Percentiles rank a stretch among this genome's conserved stretches.
These are phyloP conservation scores for Penicillium occitanis DNA, from an alignment of 2,329 filamentous ascomycete genomes.

Conservation along the genomic window DNA sequence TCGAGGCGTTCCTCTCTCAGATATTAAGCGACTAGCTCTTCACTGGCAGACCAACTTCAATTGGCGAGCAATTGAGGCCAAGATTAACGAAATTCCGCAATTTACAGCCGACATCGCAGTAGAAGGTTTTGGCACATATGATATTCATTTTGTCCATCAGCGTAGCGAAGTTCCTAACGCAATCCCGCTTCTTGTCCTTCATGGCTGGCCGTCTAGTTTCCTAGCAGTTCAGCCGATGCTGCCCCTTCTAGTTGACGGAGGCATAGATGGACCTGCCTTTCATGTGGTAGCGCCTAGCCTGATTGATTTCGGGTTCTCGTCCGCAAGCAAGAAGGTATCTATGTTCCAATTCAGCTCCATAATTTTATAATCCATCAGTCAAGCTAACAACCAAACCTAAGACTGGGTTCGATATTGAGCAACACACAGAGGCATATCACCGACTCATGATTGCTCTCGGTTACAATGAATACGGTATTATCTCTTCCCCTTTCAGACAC, in stretches of 20 bases:
- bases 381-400: neutral
- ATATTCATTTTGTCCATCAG: neutral
- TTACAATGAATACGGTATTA: neutral
- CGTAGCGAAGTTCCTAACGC: neutral
- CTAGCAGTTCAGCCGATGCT: slow-evolving; percentile 10
- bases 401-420: neutral
- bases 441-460: neutral
- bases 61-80: neutral
- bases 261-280: neutral
- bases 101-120: neutral
- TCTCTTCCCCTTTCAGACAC: neutral
- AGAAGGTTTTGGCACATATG: neutral
- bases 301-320: neutral
- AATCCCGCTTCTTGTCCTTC: slow-evolving; percentile 14
- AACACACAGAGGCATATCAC: neutral
- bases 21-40: neutral
- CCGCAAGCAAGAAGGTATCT: neutral
- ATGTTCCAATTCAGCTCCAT: neutral
- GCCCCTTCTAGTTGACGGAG: neutral
- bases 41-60: neutral
- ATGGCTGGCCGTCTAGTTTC: slow-evolving; percentile 19
- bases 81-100: neutral
- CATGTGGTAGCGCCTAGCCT: neutral
- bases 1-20: neutral
- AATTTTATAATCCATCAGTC: neutral